A percentile compares a stretch with the other conserved stretches of the same genome.
phyloP scores from a whole-genome alignment of 2,329 filamentous ascomycete genomes.

The Calonectria honghensis region DNA sequence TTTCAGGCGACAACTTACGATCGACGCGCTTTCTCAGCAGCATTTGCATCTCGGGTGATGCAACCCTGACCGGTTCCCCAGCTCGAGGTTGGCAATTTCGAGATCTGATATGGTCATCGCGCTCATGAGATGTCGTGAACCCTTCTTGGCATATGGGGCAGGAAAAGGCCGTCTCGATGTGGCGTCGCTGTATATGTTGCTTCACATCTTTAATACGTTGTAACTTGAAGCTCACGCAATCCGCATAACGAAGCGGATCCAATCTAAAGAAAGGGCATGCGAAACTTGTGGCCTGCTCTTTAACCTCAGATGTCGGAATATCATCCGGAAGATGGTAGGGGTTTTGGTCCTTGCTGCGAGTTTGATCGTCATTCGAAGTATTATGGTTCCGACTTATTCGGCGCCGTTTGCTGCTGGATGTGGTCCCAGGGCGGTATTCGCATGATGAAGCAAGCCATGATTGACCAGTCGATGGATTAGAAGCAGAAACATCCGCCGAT shows the following conservation, averaged over 20 bases:
- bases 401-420: not conserved
- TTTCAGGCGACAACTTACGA: slow-evolving; percentile 9
- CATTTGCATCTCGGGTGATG: slow-evolving; percentile 33
- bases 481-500: no score
- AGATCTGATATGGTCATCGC: slow-evolving; percentile 34
- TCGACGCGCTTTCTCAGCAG: slow-evolving; percentile 32
- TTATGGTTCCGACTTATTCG: not conserved
- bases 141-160: slow-evolving; percentile 41
- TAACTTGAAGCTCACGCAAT: slow-evolving; percentile 44
- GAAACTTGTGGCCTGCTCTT: not conserved
- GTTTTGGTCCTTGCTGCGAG: not conserved
- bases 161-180: slow-evolving; percentile 34
- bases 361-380: not conserved
- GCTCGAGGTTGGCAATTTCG: not conserved
- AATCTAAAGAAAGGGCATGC: slow-evolving; percentile 44
- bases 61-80: slow-evolving; percentile 7
- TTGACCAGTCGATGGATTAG: no score
- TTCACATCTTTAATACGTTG: slow-evolving; percentile 48
- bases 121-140: slow-evolving; percentile 17
- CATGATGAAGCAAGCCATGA: not conserved
- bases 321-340: no score
- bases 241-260: slow-evolving; percentile 34
- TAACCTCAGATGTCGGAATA: no score
- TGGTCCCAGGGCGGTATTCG: not conserved
- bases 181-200: slow-evolving; percentile 45